Conservation (phyloP, 2,329 filamentous ascomycete genomes). For the Paecilomyces fulvus region DNA sequence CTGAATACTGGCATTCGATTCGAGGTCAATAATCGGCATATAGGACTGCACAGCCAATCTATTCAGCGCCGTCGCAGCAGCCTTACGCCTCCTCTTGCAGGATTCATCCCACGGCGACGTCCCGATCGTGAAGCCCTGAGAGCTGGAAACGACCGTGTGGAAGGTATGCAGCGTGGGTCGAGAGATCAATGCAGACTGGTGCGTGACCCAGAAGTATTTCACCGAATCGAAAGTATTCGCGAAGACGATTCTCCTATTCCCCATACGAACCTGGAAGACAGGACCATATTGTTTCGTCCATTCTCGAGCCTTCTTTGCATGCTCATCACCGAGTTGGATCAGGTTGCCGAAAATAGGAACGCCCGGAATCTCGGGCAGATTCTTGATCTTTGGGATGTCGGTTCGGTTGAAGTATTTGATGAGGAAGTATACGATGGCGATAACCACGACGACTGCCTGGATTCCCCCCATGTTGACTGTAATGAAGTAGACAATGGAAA, state of each 20-base stretch:
- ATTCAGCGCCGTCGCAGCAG: slow-evolving; percentile 69
- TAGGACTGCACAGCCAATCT: slow-evolving; percentile 68
- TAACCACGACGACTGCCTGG: slow-evolving; percentile 15
- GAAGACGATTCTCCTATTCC: slow-evolving; percentile 57
- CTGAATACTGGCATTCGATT: slow-evolving; percentile 62
- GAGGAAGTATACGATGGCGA: slow-evolving; percentile 31
- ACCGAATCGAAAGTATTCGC: slow-evolving; percentile 72
- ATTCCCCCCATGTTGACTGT: background rate
- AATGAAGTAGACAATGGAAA: background rate
- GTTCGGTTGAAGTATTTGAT: slow-evolving; percentile 41
- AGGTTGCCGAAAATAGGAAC: slow-evolving; percentile 57
- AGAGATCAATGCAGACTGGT: slow-evolving; percentile 69
- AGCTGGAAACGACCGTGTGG: slow-evolving; percentile 67
- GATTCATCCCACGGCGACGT: slow-evolving; percentile 79
- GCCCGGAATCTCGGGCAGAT: slow-evolving; percentile 53
- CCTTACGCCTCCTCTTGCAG: slow-evolving; percentile 68
- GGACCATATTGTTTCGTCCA: slow-evolving; percentile 55
- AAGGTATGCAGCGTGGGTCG: slow-evolving; percentile 74
- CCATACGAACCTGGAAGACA: slow-evolving; percentile 46
- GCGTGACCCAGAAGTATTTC: slow-evolving; percentile 64
- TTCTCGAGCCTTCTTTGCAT: slow-evolving; percentile 46
- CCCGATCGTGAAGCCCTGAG: slow-evolving; percentile 73
- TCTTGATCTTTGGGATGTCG: slow-evolving; percentile 53
- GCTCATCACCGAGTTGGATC: slow-evolving; percentile 49
- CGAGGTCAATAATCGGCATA: slow-evolving; percentile 74